phyloP scores from a whole-genome alignment of 495 filamentous ascomycete species.

The Cercophora scortea region DNA sequence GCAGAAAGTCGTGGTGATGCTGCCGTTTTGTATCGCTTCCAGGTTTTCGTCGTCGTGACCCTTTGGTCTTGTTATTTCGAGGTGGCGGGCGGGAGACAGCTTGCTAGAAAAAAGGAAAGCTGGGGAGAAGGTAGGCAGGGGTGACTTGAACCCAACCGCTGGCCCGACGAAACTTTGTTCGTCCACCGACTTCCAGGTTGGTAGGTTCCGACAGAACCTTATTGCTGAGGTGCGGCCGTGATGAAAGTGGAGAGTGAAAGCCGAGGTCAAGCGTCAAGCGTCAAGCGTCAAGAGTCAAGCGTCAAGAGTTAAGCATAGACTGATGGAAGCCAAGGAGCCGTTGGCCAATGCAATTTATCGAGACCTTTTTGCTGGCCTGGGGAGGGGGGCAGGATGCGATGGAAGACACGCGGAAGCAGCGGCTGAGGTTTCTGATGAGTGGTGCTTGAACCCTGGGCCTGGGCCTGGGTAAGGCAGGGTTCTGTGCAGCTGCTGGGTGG shows the following conservation, averaged over 20 bases:
- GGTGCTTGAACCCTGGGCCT: not conserved
- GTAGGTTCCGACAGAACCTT: too few relatives aligned
- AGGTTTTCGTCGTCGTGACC: too few relatives aligned
- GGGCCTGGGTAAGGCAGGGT: not conserved
- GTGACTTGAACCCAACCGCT: not conserved
- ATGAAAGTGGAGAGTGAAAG: not conserved
- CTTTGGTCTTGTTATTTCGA: too few relatives aligned
- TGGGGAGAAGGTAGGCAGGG: not conserved
- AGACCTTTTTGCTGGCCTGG: not conserved
- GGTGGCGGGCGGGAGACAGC: not conserved
- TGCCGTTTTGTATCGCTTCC: too few relatives aligned
- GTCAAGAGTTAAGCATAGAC: not conserved
- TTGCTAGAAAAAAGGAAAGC: not conserved
- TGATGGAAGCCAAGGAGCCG: not conserved
- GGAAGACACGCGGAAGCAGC: conserved; percentile 10
- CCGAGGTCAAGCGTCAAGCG: not conserved
- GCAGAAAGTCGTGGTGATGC: too few relatives aligned
- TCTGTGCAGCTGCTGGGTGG: not conserved
- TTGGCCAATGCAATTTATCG: not conserved
- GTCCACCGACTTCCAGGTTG: not conserved
- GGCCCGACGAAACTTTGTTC: conserved; percentile 1
- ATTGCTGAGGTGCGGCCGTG: too few relatives aligned
- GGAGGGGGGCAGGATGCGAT: not conserved
- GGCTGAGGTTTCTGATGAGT: conserved; percentile 10
- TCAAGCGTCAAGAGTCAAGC: not conserved